These are phyloP conservation scores for Fusarium irregulare DNA, from an alignment of 2,329 filamentous ascomycete species.

Conservation along the genomic window DNA sequence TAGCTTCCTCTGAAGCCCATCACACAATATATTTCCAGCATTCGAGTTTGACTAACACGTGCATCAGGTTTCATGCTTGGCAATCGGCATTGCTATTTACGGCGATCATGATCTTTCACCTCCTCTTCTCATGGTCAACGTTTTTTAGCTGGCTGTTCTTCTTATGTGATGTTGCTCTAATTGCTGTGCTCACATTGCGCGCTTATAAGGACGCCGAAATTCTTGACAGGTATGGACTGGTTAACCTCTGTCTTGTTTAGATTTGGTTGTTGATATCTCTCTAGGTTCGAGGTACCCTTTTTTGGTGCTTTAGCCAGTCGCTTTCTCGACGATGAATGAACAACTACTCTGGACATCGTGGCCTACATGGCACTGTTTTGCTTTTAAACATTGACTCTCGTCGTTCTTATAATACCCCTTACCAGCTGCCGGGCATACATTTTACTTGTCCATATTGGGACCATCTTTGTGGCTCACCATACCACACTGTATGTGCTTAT, in stretches of 20 bases:
- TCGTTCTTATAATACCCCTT: slow-evolving; percentile 32
- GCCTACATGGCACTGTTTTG: neutral
- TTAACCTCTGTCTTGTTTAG: neutral
- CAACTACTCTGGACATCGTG: neutral
- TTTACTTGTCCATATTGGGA: neutral
- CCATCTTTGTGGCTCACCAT: neutral
- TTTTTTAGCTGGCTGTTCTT: slow-evolving; percentile 88
- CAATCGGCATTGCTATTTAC: slow-evolving; percentile 89
- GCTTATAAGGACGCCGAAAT: slow-evolving; percentile 86
- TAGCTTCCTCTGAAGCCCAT: neutral
- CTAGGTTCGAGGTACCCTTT: slow-evolving; percentile 85
- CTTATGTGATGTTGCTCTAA: slow-evolving; percentile 77
- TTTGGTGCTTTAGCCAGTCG: slow-evolving; percentile 87
- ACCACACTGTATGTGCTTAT: neutral
- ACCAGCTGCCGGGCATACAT: neutral
- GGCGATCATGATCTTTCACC: slow-evolving; percentile 78
- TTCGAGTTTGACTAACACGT: slow-evolving; percentile 15
- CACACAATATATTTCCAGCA: neutral
- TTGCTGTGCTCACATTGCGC: slow-evolving; percentile 79
- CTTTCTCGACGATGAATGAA: slow-evolving; percentile 85
- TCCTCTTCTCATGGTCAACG: slow-evolving; percentile 86
- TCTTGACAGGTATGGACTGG: slow-evolving; percentile 64
- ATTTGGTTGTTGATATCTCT: slow-evolving; percentile 6
- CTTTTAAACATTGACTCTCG: slow-evolving; percentile 1
- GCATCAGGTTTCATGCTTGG: slow-evolving; percentile 91